These are phyloP conservation scores for Dorcoceras hygrometricum DNA, from an alignment of 257 asterid species.

Conservation along the genomic window DNA sequence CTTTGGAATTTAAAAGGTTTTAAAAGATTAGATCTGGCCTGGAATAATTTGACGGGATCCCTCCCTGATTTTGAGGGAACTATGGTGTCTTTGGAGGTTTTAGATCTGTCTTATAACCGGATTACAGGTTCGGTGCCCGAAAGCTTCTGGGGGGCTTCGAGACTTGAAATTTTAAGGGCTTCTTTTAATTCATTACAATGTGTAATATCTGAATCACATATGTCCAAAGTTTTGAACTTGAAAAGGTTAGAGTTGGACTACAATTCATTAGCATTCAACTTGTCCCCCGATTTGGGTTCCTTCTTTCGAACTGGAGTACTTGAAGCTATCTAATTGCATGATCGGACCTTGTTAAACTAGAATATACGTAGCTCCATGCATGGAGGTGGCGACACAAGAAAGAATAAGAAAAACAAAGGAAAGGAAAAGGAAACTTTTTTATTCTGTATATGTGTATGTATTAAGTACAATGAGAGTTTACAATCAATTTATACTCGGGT, in stretches of 20 bases:
- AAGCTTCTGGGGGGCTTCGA: constrained; percentile 22
- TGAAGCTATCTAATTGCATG: constrained; percentile 20
- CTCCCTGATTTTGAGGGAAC: constrained; percentile 14
- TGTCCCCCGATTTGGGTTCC: constrained; percentile 27
- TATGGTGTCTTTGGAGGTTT: neutral
- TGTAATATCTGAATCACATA: constrained; percentile 17
- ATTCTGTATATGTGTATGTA: too few species aligned
- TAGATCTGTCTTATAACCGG: constrained; percentile 21
- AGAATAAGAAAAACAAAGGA: too few species aligned
- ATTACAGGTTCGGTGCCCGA: constrained; percentile 14
- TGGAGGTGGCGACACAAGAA: too few species aligned
- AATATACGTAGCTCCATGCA: too few species aligned
- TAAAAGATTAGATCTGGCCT: neutral
- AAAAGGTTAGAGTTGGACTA: constrained; percentile 9
- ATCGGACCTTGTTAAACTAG: too few species aligned
- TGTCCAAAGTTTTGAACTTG: constrained; percentile 23
- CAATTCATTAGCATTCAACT: constrained; percentile 22
- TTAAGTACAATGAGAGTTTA: too few species aligned
- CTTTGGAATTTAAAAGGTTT: constrained; percentile 21
- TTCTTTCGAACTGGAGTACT: constrained; percentile 18
- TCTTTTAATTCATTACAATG: constrained; percentile 28
- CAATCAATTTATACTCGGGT: too few species aligned
- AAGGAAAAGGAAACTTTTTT: too few species aligned
- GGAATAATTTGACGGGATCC: constrained; percentile 8
- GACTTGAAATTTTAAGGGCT: constrained; percentile 6